Percentiles rank a stretch among this genome's conserved stretches.
These are phyloP conservation scores for Cutaneotrichosporon sp. DNA, from an alignment of 1,284 basidiomycete genomes.

Conservation along the genomic window DNA sequence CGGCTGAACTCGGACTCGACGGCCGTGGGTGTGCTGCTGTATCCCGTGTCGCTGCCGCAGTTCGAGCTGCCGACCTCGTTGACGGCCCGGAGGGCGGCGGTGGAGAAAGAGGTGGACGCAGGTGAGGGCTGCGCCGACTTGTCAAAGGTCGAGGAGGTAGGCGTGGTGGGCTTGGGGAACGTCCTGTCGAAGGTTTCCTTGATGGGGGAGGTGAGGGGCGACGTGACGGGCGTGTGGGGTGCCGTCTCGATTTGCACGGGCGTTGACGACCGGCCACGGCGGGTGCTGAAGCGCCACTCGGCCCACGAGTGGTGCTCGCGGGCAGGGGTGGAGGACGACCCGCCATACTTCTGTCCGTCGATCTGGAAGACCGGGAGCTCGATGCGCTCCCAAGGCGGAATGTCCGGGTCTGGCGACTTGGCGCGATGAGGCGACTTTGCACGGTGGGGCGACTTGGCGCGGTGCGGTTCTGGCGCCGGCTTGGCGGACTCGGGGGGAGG, in stretches of 20 bases:
- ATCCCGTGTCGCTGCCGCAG: not conserved
- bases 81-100: not conserved
- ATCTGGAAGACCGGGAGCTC: constrained; percentile 52
- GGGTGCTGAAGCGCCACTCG: constrained; percentile 40
- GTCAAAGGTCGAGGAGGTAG: constrained; percentile 4
- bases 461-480: not conserved
- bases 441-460: not conserved
- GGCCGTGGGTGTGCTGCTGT: not conserved
- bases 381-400: constrained; percentile 53
- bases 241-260: not conserved
- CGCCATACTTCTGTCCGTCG: constrained; percentile 50
- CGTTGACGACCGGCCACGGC: constrained; percentile 32
- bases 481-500: not conserved
- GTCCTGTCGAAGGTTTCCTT: constrained; percentile 8
- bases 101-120: not conserved
- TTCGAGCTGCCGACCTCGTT: not conserved
- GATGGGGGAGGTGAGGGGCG: constrained; percentile 10
- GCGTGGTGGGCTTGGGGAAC: not conserved
- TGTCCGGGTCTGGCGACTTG: constrained; percentile 19
- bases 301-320: constrained; percentile 30
- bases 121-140: constrained; percentile 2
- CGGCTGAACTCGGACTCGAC: not conserved
- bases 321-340: constrained; percentile 12
- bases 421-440: not conserved
- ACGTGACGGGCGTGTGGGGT: not conserved